Evolutionary conservation across 352 stramenopile species (phyloP).

Genomic region (Globisporangium yorkense): DNA sequence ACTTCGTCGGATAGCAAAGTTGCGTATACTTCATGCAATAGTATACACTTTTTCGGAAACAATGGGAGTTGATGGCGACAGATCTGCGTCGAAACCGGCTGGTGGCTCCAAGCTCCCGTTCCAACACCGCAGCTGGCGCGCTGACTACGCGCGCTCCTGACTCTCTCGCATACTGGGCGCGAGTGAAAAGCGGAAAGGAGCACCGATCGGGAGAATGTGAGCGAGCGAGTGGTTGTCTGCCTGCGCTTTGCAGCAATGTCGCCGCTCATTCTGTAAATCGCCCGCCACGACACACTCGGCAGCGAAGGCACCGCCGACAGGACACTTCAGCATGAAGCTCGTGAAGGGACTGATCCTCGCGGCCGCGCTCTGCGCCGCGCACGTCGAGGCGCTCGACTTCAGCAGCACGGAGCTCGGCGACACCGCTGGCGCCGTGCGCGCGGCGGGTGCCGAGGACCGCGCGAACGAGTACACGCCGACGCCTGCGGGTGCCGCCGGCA

Average conservation of each 20-base stretch:
- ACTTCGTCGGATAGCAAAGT: no score
- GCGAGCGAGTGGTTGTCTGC: no score
- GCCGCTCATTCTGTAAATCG: conserved; percentile 13
- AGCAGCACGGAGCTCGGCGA: conserved; percentile 12
- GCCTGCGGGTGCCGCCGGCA: not conserved
- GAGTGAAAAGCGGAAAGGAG: conserved; percentile 5
- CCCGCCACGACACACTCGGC: not conserved
- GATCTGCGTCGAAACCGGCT: no score
- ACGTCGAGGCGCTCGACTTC: conserved; percentile 57
- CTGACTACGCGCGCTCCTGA: conserved; percentile 9
- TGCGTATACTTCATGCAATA: no score
- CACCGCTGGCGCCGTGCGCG: conserved; percentile 17
- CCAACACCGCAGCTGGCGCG: conserved; percentile 3
- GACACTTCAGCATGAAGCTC: conserved; percentile 24
- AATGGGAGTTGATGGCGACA: no score
- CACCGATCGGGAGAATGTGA: not conserved
- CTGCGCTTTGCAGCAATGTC: not conserved
- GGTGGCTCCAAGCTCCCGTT: not conserved
- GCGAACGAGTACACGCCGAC: conserved; percentile 3
- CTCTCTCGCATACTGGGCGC: conserved; percentile 14
- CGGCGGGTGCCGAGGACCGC: conserved; percentile 8
- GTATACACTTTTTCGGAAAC: no score
- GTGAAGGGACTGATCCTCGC: conserved; percentile 44
- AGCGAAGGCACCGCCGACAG: not conserved
- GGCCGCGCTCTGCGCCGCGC: conserved; percentile 41